Evolutionary conservation across 257 asterid genomes (phyloP), one percentile per base, ranked within the genome.

Genomic region (Rhazya stricta): DNA sequence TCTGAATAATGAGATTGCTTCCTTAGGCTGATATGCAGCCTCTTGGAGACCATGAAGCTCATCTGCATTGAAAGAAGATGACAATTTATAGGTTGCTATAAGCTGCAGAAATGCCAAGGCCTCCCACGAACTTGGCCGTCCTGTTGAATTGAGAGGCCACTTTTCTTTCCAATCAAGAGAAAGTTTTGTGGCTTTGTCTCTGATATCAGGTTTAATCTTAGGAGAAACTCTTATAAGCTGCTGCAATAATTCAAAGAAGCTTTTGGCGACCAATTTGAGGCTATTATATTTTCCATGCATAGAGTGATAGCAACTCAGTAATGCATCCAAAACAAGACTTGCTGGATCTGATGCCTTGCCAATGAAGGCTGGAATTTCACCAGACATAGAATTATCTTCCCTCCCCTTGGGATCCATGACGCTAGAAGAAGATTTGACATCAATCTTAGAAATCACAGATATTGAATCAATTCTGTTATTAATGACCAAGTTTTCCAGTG

Each of bases 81-180:
- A 1, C 43, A 62, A 12, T 62, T 32, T 62, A 16, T 62, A 32
- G 25, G 25, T 32, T 12, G 6, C 39, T 9, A 32, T 34, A 19
- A 62, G 19, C 69, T 62, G 69, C 42, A 62, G 69, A 37, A 62
- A 62, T 62, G 69, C 69, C 42, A 62, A 34, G 2, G 69, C 69
- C 36, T 62, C 43, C 69, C 45, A 62, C 7, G 69, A 34, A 62
- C 43, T 62, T 62, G 21, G 27, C 5, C 8, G 69, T 32, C 43
- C 69, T 30, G 23, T 18, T 13, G 18, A 62, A 62, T 2, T 27
- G 43, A 63, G 69, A 32, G 45, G 39, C 43, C 69, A 62, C 23
- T 32, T 62, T 34, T 43, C 27, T 62, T 34, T 62, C 69, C 69
- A 63, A 63, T 34, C 25, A 63, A 34, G 10, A 63, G 45, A 63